Percentiles rank a stretch among this genome's conserved stretches.
These are phyloP conservation scores for Crataegus laevigata DNA, from an alignment of 306 rosid genomes.

Conservation along the genomic window DNA sequence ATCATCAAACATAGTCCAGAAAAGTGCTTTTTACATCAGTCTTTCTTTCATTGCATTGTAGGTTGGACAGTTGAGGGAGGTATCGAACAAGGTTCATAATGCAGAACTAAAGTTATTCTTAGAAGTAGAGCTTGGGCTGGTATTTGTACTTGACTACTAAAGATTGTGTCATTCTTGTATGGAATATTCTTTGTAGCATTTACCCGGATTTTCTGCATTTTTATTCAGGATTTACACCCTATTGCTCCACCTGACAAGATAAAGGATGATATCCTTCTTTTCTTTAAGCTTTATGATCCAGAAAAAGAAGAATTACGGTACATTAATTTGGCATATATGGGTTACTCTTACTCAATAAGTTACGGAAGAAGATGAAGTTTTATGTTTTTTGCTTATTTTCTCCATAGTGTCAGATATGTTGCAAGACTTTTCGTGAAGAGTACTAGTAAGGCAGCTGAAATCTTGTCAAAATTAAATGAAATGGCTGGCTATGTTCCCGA, in stretches of 20 bases:
- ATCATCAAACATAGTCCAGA: not conserved
- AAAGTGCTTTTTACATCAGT: not conserved
- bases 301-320: slow-evolving; percentile 82
- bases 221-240: slow-evolving; percentile 48
- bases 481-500: slow-evolving; percentile 83
- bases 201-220: slow-evolving; percentile 15
- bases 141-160: slow-evolving; percentile 23
- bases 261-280: slow-evolving; percentile 71
- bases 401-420: slow-evolving; percentile 46
- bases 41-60: slow-evolving; percentile 16
- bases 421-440: slow-evolving; percentile 84
- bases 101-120: slow-evolving; percentile 70
- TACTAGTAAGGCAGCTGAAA: slow-evolving; percentile 67
- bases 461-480: slow-evolving; percentile 61
- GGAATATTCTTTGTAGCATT: not conserved
- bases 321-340: not conserved
- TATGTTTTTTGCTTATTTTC: slow-evolving; percentile 15
- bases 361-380: not conserved
- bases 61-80: slow-evolving; percentile 85
- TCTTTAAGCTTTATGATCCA: slow-evolving; percentile 82
- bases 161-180: not conserved
- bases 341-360: not conserved
- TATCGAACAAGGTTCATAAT: slow-evolving; percentile 56
- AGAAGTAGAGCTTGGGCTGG: slow-evolving; percentile 72
- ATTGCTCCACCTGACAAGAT: slow-evolving; percentile 69